Conservation (phyloP, 192 early-diverging fungal genomes). For the Coemansia sp. region DNA sequence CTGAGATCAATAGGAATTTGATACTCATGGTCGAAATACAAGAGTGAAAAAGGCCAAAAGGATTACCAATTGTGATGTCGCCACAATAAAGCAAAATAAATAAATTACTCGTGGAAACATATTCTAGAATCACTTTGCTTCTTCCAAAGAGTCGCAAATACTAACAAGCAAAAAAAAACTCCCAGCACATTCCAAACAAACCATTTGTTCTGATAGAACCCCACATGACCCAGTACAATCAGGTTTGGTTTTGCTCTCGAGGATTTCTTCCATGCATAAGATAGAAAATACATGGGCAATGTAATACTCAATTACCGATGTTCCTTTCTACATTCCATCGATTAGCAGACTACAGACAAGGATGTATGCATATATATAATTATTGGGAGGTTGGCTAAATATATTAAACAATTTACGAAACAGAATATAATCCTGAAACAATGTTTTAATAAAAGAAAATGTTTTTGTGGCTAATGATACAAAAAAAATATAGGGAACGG, state of each 20-base stretch:
- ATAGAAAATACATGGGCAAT: background rate
- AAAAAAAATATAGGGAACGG: background rate
- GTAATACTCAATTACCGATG: no score
- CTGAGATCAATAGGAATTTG: background rate
- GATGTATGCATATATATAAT: background rate
- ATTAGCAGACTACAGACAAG: background rate
- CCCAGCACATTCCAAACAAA: no score
- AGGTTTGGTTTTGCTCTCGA: background rate
- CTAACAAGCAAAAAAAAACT: no score
- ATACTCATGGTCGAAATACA: background rate
- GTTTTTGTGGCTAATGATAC: conserved; percentile 10
- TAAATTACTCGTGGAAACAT: no score
- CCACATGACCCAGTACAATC: no score
- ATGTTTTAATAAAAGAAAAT: background rate
- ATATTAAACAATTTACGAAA: background rate
- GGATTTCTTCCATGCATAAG: background rate
- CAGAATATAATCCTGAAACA: background rate
- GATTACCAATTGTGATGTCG: background rate
- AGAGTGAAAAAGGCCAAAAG: background rate
- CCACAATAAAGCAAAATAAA: no score
- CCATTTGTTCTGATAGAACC: no score
- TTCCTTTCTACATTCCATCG: no score
- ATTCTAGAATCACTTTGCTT: no score
- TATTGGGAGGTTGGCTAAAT: background rate
- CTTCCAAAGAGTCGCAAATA: no score